Conservation (phyloP, 2,329 filamentous ascomycete species). For the Aspergillus candidus region DNA sequence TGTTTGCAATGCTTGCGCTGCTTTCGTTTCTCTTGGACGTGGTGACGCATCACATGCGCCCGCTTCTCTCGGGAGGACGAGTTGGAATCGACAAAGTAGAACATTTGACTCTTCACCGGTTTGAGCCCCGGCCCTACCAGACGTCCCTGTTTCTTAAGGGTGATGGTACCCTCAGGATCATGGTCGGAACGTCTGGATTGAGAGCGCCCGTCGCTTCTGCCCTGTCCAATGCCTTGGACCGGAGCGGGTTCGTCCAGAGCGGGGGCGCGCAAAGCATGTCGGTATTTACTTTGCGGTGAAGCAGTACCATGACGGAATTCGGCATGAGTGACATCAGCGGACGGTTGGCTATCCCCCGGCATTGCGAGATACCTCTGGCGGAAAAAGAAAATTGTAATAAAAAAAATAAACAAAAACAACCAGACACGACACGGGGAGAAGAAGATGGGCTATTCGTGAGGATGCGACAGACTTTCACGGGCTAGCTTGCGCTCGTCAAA, state of each 20-base stretch:
- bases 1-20: conserved; percentile 24
- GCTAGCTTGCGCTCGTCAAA: too few species aligned
- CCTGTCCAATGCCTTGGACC: too few species aligned
- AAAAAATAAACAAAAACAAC: too few species aligned
- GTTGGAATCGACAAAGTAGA: conserved; percentile 38
- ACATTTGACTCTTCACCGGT: conserved; percentile 25
- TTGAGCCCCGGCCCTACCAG: conserved; percentile 17
- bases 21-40: conserved; percentile 38
- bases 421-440: conserved; percentile 2
- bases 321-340: conserved; percentile 13
- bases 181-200: conserved; percentile 15
- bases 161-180: conserved; percentile 12
- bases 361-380: conserved; percentile 9
- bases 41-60: conserved; percentile 41
- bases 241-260: conserved; percentile 5
- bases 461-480: too few species aligned
- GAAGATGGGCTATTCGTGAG: too few species aligned
- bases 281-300: conserved; percentile 15
- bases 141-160: conserved; percentile 23
- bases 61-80: conserved; percentile 39
- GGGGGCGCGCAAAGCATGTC: neutral
- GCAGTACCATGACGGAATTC: conserved; percentile 4
- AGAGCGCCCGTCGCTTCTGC: too few species aligned
- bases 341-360: conserved; percentile 14
- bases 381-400: neutral